Percentiles rank a stretch among this genome's conserved stretches.
Conservation (phyloP, 768 basidiomycete species). For the Calocybe gangraenosa region DNA sequence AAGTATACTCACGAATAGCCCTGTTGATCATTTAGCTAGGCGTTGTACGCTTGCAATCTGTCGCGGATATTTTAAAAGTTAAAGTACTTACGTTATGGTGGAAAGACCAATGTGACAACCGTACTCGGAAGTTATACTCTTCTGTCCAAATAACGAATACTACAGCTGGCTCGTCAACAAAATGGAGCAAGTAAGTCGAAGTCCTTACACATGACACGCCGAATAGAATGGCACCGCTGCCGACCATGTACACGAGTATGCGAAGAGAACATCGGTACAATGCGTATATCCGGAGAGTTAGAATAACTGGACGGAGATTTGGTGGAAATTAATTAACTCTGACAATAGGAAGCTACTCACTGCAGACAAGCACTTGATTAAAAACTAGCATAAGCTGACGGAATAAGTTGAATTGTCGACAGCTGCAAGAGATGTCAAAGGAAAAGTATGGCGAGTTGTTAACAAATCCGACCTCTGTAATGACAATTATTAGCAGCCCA, state of each 20-base stretch:
- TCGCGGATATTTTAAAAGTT: background rate
- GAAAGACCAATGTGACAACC: conserved; percentile 34
- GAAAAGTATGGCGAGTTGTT: background rate
- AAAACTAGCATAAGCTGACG: conserved; percentile 38
- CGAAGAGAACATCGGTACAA: conserved; percentile 39
- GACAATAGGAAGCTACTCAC: conserved; percentile 25
- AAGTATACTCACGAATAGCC: conserved; percentile 14
- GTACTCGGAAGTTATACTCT: conserved; percentile 19
- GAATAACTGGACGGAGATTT: conserved; percentile 27
- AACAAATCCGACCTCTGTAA: conserved; percentile 12
- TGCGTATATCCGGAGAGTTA: conserved; percentile 47
- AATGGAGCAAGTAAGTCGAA: conserved; percentile 7
- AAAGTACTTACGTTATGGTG: conserved; percentile 21
- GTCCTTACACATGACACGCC: conserved; percentile 36
- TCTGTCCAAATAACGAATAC: conserved; percentile 33
- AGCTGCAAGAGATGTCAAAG: conserved; percentile 25
- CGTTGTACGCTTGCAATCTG: no score
- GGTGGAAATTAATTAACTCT: background rate
- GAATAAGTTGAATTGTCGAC: conserved; percentile 31
- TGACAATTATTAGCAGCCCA: background rate
- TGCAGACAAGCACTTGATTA: conserved; percentile 41
- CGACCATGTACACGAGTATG: conserved; percentile 31
- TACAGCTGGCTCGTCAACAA: no score
- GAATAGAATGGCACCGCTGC: conserved; percentile 24
- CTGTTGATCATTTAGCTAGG: conserved; percentile 3